Percentiles rank a stretch among this genome's conserved stretches.
Evolutionary conservation across 2,329 filamentous ascomycete species (phyloP).

Genomic region (Davidsoniella neocaledoniae): DNA sequence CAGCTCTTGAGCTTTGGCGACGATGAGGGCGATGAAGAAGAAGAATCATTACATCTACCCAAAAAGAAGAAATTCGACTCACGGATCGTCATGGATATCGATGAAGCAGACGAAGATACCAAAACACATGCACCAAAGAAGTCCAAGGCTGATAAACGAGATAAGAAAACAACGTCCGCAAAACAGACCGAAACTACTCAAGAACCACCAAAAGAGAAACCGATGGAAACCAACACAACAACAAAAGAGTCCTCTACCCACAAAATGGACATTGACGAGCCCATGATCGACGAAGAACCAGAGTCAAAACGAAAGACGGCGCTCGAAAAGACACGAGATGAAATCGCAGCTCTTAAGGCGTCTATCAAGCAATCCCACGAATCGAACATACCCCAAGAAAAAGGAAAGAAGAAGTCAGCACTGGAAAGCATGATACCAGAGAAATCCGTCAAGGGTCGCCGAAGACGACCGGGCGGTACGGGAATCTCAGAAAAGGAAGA

Average conservation of each 20-base stretch:
- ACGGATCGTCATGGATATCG: conserved; percentile 47
- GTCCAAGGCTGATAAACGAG: neutral
- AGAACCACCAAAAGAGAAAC: neutral
- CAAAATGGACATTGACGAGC: conserved; percentile 5
- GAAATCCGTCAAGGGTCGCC: conserved; percentile 53
- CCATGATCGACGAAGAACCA: conserved; percentile 9
- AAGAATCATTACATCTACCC: conserved; percentile 32
- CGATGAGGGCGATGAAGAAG: conserved; percentile 43
- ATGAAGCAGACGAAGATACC: conserved; percentile 17
- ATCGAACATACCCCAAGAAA: conserved; percentile 25
- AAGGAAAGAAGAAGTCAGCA: conserved; percentile 46
- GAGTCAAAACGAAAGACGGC: conserved; percentile 20
- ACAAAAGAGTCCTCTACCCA: too few relatives aligned
- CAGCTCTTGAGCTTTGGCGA: conserved; percentile 65
- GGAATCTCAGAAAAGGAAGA: conserved; percentile 26
- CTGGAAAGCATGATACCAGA: conserved; percentile 60
- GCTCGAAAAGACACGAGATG: conserved; percentile 57
- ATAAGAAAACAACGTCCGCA: neutral
- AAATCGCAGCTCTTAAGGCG: conserved; percentile 65
- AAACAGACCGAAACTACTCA: neutral
- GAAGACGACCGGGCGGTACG: conserved; percentile 37
- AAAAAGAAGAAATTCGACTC: conserved; percentile 72
- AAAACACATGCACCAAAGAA: conserved; percentile 11
- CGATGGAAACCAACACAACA: neutral
- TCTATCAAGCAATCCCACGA: conserved; percentile 52